These are phyloP conservation scores for Ramaria sp. DNA, from an alignment of 768 basidiomycete genomes.

Conservation along the genomic window DNA sequence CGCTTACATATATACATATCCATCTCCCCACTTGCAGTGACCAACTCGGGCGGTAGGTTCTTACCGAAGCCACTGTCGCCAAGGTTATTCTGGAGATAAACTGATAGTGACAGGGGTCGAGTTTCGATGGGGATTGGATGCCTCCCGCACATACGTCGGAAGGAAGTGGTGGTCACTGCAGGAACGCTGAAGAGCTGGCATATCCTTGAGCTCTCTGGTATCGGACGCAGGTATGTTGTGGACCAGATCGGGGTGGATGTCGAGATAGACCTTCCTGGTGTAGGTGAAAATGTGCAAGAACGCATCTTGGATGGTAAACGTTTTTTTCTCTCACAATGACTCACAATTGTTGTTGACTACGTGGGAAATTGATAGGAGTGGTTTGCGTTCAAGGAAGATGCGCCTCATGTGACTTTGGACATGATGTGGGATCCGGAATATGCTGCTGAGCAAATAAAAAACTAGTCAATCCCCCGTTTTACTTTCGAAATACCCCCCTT, in stretches of 20 bases:
- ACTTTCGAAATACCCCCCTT: too few relatives aligned
- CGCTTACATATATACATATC: not conserved
- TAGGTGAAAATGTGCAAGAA: conserved; percentile 56
- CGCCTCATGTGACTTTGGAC: conserved; percentile 21
- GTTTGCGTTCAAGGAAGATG: conserved; percentile 20
- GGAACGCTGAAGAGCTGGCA: conserved; percentile 37
- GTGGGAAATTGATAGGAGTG: not conserved
- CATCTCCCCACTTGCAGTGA: too few relatives aligned
- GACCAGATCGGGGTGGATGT: conserved; percentile 34
- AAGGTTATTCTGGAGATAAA: conserved; percentile 12
- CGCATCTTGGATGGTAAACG: conserved; percentile 21
- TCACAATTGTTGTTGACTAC: too few relatives aligned
- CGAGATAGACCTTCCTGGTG: conserved; percentile 60
- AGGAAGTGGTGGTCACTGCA: conserved; percentile 40
- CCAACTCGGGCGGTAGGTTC: conserved; percentile 11
- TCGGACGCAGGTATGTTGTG: conserved; percentile 45
- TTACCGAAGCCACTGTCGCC: conserved; percentile 19
- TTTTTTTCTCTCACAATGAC: conserved; percentile 13
- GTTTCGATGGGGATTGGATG: conserved; percentile 24
- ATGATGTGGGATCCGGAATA: conserved; percentile 19
- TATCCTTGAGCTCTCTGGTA: conserved; percentile 54
- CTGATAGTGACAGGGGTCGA: conserved; percentile 36
- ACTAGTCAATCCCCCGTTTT: conserved; percentile 25
- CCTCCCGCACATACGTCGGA: conserved; percentile 18
- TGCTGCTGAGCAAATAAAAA: conserved; percentile 19